Evolutionary conservation across 169 alveolate species (phyloP).

Genomic region (Hepatocystis sp.): DNA sequence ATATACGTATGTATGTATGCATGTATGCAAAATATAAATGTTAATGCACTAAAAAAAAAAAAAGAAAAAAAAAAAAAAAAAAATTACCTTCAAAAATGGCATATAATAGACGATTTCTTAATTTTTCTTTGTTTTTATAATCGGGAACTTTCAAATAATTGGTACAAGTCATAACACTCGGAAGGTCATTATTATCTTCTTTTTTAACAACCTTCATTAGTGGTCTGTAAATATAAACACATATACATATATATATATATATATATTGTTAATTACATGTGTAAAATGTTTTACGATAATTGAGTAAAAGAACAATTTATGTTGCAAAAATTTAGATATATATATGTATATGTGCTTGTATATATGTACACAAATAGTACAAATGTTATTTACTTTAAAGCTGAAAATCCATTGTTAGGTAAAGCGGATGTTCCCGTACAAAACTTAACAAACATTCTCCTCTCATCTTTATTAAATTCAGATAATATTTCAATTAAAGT

Average conservation of each 20-base stretch:
- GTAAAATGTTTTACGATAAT: no score
- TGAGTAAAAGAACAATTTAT: no score
- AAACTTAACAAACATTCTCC: conserved; percentile 89
- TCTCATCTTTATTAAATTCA: conserved; percentile 81
- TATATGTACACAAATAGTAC: conserved; percentile 79
- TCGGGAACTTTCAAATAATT: conserved; percentile 95
- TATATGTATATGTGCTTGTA: conserved; percentile 15
- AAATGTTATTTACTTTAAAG: conserved; percentile 90
- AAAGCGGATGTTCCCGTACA: conserved; percentile 95
- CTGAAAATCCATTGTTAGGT: conserved; percentile 95
- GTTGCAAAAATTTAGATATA: not conserved
- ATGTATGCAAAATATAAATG: not conserved
- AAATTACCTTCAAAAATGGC: conserved; percentile 96
- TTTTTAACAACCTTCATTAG: conserved; percentile 90
- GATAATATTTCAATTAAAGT: conserved; percentile 83
- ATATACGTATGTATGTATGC: not conserved
- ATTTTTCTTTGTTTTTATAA: conserved; percentile 88
- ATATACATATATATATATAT: no score
- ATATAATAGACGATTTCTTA: conserved; percentile 86
- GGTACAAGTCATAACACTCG: conserved; percentile 96
- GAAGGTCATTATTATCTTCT: conserved; percentile 86
- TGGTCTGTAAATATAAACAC: conserved; percentile 81
- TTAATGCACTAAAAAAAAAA: conserved; percentile 39
- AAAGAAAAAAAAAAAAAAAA: not conserved
- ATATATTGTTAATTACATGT: no score